Conservation (phyloP, 208 protist species). For the Leishmania mexicana region DNA sequence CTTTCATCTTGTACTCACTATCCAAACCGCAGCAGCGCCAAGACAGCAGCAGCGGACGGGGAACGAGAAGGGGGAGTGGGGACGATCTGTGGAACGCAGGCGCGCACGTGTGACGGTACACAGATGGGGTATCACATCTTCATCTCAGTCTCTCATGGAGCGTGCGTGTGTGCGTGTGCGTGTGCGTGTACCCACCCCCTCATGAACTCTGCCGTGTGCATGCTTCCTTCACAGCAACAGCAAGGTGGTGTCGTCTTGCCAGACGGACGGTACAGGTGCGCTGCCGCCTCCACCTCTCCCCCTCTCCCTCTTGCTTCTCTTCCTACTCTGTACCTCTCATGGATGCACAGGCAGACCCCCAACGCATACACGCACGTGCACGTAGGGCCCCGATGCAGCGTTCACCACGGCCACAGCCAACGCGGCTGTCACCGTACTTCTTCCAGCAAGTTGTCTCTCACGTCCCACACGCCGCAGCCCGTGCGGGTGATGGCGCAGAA, state of each 20-base stretch:
- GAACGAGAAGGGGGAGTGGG: too few species aligned
- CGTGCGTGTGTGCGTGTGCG: not conserved
- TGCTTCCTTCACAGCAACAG: not conserved
- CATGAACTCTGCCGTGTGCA: not conserved
- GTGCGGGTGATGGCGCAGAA: not conserved
- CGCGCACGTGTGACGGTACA: not conserved
- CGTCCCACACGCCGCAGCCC: not conserved
- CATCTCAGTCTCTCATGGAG: not conserved
- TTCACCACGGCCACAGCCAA: conserved; percentile 38
- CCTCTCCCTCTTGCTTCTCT: not conserved
- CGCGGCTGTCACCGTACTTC: conserved; percentile 50
- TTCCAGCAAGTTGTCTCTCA: conserved; percentile 52
- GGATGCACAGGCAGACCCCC: not conserved
- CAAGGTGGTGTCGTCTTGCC: not conserved
- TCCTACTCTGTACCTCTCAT: conserved; percentile 10
- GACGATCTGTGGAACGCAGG: not conserved
- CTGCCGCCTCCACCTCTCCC: not conserved
- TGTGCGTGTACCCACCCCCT: not conserved
- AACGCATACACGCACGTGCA: not conserved
- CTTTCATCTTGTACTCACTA: not conserved
- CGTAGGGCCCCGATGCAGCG: conserved; percentile 12
- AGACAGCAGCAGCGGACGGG: not conserved
- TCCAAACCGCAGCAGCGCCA: not conserved
- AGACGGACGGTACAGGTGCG: not conserved
- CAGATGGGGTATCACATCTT: not conserved